Percentiles rank a stretch among this genome's conserved stretches.
Conservation (phyloP, 192 early-diverging fungal species). For the Martensiomyces pterosporus region DNA sequence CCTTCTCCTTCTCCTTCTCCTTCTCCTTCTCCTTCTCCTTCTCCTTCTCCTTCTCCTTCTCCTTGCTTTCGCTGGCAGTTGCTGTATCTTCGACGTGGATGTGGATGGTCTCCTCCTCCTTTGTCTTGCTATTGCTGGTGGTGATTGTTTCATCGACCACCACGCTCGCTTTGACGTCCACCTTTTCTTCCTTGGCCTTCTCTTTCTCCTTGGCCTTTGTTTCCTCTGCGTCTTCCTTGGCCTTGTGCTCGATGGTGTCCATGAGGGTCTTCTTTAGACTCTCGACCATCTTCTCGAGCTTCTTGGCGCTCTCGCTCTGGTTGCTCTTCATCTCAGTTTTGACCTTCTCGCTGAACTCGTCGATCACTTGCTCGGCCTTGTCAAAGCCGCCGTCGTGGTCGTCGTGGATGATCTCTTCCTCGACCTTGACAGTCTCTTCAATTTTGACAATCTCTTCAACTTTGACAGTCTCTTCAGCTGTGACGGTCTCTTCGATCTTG, state of each 20-base stretch:
- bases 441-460: background rate
- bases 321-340: slow-evolving; percentile 8
- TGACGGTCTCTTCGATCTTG: slow-evolving; percentile 11
- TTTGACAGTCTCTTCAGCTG: background rate
- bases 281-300: slow-evolving; percentile 3
- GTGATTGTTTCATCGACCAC: slow-evolving; percentile 2
- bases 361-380: slow-evolving; percentile 2
- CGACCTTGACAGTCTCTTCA: slow-evolving; percentile 7
- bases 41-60: no score
- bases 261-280: background rate
- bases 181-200: background rate
- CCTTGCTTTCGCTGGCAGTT: no score
- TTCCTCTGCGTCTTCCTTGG: slow-evolving; percentile 9
- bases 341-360: slow-evolving; percentile 3
- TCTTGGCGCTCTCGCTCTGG: slow-evolving; percentile 3
- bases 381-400: no score
- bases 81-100: slow-evolving; percentile 20
- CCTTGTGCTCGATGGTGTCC: slow-evolving; percentile 3
- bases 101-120: slow-evolving; percentile 13
- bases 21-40: no score
- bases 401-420: no score
- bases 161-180: slow-evolving; percentile 8
- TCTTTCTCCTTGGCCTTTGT: slow-evolving; percentile 5
- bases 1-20: no score
- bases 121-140: slow-evolving; percentile 1